phyloP scores from a whole-genome alignment of 495 filamentous ascomycete species.

The Polyplosphaeria fusca region DNA sequence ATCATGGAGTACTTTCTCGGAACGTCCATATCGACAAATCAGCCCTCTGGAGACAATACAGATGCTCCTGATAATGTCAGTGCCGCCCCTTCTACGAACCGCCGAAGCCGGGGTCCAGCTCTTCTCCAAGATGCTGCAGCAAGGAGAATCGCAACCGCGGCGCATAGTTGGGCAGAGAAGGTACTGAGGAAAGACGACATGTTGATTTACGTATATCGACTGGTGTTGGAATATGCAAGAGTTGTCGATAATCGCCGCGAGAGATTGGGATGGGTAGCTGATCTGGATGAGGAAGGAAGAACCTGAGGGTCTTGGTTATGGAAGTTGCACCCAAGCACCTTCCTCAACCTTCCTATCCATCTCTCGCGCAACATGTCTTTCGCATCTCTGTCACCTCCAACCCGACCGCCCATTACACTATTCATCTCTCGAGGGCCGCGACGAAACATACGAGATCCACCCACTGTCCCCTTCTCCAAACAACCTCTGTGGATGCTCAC shows the following conservation, averaged over 20 bases:
- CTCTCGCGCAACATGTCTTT: too few species aligned
- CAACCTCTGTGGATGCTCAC: background rate
- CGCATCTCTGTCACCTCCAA: too few species aligned
- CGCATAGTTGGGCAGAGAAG: slow-evolving; percentile 26
- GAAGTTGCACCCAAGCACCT: too few species aligned
- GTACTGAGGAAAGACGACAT: slow-evolving; percentile 36
- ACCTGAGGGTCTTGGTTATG: too few species aligned
- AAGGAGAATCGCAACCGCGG: slow-evolving; percentile 21
- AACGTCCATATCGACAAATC: background rate
- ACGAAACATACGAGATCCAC: too few species aligned
- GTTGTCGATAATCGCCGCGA: slow-evolving; percentile 26
- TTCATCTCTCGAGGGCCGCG: too few species aligned
- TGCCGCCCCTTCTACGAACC: background rate
- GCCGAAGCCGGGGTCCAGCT: background rate
- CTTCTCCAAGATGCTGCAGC: slow-evolving; percentile 18
- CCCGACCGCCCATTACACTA: too few species aligned
- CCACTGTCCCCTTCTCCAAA: background rate
- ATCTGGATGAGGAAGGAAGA: slow-evolving; percentile 17
- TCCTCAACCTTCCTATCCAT: too few species aligned
- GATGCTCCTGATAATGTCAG: background rate
- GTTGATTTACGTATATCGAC: slow-evolving; percentile 31
- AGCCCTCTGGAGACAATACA: background rate
- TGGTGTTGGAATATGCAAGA: slow-evolving; percentile 34
- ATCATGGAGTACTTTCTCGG: slow-evolving; percentile 80
- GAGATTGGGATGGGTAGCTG: slow-evolving; percentile 28